phyloP scores from a whole-genome alignment of 768 basidiomycete genomes.

The Boletus reticuloceps region DNA sequence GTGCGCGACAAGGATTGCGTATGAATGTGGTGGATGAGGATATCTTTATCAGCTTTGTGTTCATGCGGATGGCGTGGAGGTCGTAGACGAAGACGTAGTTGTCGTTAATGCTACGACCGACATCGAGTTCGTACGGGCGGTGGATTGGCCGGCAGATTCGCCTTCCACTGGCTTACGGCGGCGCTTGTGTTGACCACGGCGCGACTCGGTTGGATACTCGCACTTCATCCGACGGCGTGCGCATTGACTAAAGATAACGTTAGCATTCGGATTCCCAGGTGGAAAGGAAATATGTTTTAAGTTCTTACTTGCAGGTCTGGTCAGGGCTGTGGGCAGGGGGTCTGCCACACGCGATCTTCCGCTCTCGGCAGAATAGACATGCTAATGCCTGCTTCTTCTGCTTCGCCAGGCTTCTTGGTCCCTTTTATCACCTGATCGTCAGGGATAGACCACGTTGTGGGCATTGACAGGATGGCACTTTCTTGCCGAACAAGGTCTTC shows the following conservation, averaged over 20 bases:
- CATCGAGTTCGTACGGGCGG: slow-evolving; percentile 21
- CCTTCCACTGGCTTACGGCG: slow-evolving; percentile 31
- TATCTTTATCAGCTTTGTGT: slow-evolving; percentile 2
- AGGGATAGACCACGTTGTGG: slow-evolving; percentile 34
- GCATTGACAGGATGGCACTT: slow-evolving; percentile 17
- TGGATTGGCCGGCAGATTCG: slow-evolving; percentile 20
- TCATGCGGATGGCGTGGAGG: slow-evolving; percentile 20
- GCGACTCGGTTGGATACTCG: slow-evolving; percentile 49
- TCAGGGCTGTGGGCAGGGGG: slow-evolving; percentile 37
- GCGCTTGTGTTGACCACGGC: slow-evolving; percentile 45
- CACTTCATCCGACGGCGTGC: slow-evolving; percentile 45
- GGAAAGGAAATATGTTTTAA: slow-evolving; percentile 3
- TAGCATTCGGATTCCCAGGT: slow-evolving; percentile 8
- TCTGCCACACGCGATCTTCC: slow-evolving; percentile 50
- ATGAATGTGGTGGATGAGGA: background rate
- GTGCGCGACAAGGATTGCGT: slow-evolving; percentile 8
- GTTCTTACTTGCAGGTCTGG: slow-evolving; percentile 45
- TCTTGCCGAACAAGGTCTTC: slow-evolving; percentile 32
- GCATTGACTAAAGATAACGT: slow-evolving; percentile 40
- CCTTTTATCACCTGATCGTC: slow-evolving; percentile 32
- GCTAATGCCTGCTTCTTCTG: slow-evolving; percentile 47
- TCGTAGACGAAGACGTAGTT: slow-evolving; percentile 17
- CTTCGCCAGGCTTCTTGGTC: slow-evolving; percentile 33
- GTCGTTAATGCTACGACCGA: slow-evolving; percentile 15
- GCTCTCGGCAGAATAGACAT: slow-evolving; percentile 48